Conservation (phyloP, 176 grass and related monocot genomes). For the Tillandsia fasciculata region DNA sequence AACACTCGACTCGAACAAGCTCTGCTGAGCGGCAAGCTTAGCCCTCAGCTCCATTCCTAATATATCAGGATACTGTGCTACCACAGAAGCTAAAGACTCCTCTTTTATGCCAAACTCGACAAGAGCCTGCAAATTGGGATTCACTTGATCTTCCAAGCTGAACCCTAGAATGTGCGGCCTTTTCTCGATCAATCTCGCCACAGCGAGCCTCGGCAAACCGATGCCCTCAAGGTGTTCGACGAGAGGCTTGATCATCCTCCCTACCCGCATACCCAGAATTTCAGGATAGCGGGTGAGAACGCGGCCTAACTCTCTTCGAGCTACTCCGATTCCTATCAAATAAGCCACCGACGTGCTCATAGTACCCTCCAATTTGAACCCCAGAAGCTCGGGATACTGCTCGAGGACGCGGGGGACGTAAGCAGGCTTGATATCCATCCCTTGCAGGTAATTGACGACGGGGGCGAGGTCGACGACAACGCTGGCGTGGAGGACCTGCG, state of each 20-base stretch:
- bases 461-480: slow-evolving; percentile 41
- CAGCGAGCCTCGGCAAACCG: slow-evolving; percentile 36
- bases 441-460: slow-evolving; percentile 56
- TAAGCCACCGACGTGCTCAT: slow-evolving; percentile 82
- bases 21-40: slow-evolving; percentile 46
- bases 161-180: slow-evolving; percentile 59
- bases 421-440: slow-evolving; percentile 36
- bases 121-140: slow-evolving; percentile 42
- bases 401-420: slow-evolving; percentile 58
- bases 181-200: slow-evolving; percentile 43
- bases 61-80: slow-evolving; percentile 43
- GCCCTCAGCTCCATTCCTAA: slow-evolving; percentile 47
- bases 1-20: slow-evolving; percentile 53
- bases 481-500: slow-evolving; percentile 69
- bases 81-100: slow-evolving; percentile 40
- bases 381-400: slow-evolving; percentile 61
- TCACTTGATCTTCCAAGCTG: slow-evolving; percentile 45
- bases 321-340: slow-evolving; percentile 48
- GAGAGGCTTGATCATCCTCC: slow-evolving; percentile 64
- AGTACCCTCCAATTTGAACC: slow-evolving; percentile 76
- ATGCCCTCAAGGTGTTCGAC: slow-evolving; percentile 56
- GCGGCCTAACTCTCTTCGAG: slow-evolving; percentile 33
- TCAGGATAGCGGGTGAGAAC: slow-evolving; percentile 51
- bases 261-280: slow-evolving; percentile 61
- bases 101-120: slow-evolving; percentile 50